Base-by-base conservation (phyloP, 1,284 basidiomycete species). In the Ceratobasidium sp. region DNA sequence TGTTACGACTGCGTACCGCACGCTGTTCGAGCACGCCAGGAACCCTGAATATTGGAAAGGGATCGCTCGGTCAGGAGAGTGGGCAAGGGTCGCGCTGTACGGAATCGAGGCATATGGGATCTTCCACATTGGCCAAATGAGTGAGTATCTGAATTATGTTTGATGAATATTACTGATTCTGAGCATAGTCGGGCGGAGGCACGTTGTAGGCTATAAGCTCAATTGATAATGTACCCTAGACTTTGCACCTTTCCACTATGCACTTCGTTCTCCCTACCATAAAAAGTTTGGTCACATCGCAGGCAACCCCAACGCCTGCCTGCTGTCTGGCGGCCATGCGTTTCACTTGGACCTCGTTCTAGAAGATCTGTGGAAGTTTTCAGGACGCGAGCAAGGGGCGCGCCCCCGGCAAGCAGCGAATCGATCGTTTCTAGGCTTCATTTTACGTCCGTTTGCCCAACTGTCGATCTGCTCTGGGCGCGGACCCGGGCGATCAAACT, bases 121-220 rank as follows among this genome's bases (percentile, higher is more conserved):
- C 80, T 87, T 85, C 83, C 82, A 93, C 89, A 88, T 98, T 84
- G 95, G 95, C 74, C 95, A 98, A 84, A 96, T 97, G 78, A 81
- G 96, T 78, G 51, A 58, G 65, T 56, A 22, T 9, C 11, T 6
- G 22, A 31, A 27, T 41, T 19, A 43, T 19, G 16, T n/a, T 29
- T n/a, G n/a, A 22, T 56, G 43, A 24, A 27, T 37, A 43, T 69
- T 43, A 46, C 27, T 58, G 27, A 37, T 49, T 58, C 16, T 14
- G 65, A 14, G 5, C 37, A 37, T 46, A 69, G 65, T 69, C 39
- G 95, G 95, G 58, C 88, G 93, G 78, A 88, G 93, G 83, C 89
- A 89, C 84, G 81, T 96, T 58, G 86, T 96, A 79, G 95, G 95
- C 58, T 97, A 97, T 86, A 89, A 90, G 76, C 80, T 91, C 77